phyloP scores from a whole-genome alignment of 805 yeast genomes.

The Cyberlindnera saturnus region DNA sequence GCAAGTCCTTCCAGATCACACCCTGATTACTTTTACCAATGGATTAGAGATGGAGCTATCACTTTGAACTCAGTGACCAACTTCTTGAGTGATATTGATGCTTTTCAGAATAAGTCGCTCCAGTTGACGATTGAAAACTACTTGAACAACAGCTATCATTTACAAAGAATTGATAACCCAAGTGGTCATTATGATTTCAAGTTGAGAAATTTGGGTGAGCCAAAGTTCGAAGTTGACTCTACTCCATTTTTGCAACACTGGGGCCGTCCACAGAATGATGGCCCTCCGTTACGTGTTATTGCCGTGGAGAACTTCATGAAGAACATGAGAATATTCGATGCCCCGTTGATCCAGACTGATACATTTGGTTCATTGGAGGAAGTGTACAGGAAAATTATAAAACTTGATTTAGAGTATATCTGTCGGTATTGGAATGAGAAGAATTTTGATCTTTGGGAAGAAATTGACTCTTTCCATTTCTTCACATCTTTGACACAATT shows the following conservation, averaged over 20 bases:
- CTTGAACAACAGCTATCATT: slow-evolving; percentile 45
- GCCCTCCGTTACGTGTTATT: slow-evolving; percentile 78
- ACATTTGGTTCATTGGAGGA: slow-evolving; percentile 24
- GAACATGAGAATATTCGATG: slow-evolving; percentile 30
- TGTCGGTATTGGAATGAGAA: slow-evolving; percentile 50
- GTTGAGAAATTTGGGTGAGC: slow-evolving; percentile 75
- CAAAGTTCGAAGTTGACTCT: slow-evolving; percentile 71
- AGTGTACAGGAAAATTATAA: slow-evolving; percentile 47
- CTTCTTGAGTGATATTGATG: slow-evolving; percentile 39
- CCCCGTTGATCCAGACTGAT: slow-evolving; percentile 22
- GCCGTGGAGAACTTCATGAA: slow-evolving; percentile 54
- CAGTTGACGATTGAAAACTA: slow-evolving; percentile 46
- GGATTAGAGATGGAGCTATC: slow-evolving; percentile 89
- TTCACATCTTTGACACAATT: slow-evolving; percentile 75
- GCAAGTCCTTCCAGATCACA: slow-evolving; percentile 71
- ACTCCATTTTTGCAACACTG: slow-evolving; percentile 57
- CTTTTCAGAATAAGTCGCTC: slow-evolving; percentile 21
- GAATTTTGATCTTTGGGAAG: slow-evolving; percentile 96
- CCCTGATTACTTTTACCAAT: slow-evolving; percentile 85
- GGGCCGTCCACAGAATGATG: slow-evolving; percentile 97
- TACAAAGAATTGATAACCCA: slow-evolving; percentile 65
- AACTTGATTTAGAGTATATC: slow-evolving; percentile 67
- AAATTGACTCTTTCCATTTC: slow-evolving; percentile 65
- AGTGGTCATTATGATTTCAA: slow-evolving; percentile 52
- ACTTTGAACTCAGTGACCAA: slow-evolving; percentile 62